A percentile compares a stretch with the other conserved stretches of the same genome.
Evolutionary conservation across 257 asterid species (phyloP).

Genomic region (Echites panduratus): DNA sequence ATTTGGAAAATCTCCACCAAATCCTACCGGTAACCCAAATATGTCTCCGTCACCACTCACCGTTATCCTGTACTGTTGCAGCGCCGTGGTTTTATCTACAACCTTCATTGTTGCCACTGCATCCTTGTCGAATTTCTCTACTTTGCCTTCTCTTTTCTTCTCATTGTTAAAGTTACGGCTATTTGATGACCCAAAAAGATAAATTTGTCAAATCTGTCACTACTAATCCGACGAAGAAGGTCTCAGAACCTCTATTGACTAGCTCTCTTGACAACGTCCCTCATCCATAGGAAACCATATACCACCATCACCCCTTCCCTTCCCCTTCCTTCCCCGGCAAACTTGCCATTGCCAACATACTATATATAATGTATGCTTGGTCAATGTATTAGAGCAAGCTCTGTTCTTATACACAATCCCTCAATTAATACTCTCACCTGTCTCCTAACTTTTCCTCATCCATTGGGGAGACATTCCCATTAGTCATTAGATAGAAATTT

Average conservation of each 20-base stretch:
- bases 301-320: not conserved
- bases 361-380: not conserved
- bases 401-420: not conserved
- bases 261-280: conserved; percentile 19
- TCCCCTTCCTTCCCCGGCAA: no score
- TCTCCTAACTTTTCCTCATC: conserved; percentile 22
- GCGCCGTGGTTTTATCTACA: not conserved
- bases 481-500: not conserved
- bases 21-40: conserved; percentile 61
- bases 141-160: conserved; percentile 5
- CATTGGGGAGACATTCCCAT: no score
- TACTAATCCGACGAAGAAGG: no score
- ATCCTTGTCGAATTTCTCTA: not conserved
- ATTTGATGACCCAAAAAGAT: no score
- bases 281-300: not conserved
- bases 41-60: conserved; percentile 32
- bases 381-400: not conserved
- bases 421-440: conserved; percentile 41
- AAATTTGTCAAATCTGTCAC: no score
- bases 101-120: not conserved
- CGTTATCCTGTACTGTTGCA: conserved; percentile 10
- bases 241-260: no score
- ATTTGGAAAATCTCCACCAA: conserved; percentile 63
- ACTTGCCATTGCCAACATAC: not conserved
- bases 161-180: not conserved